These are phyloP conservation scores for Huntiella savannae DNA, from an alignment of 2,329 filamentous ascomycete genomes.

Conservation along the genomic window DNA sequence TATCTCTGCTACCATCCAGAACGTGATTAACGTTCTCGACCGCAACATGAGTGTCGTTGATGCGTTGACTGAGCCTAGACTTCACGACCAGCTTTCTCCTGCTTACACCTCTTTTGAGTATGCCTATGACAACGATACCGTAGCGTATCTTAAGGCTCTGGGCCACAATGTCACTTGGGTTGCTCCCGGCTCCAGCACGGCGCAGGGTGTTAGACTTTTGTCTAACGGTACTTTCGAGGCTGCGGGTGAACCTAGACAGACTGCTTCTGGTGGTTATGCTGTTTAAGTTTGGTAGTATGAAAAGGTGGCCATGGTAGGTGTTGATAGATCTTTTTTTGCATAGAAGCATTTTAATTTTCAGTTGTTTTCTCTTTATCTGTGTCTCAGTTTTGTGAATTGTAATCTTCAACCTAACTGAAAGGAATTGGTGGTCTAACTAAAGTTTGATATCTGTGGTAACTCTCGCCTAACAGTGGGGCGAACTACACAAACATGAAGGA, in stretches of 20 bases:
- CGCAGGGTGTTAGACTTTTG: slow-evolving; percentile 50
- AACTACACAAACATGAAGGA: no score
- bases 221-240: slow-evolving; percentile 55
- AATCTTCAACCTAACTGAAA: no score
- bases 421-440: no score
- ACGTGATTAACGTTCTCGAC: slow-evolving; percentile 56
- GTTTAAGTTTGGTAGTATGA: slow-evolving; percentile 17
- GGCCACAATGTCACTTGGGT: slow-evolving; percentile 64
- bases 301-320: no score
- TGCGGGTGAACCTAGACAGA: slow-evolving; percentile 63
- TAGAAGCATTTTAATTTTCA: background rate
- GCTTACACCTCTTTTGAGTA: slow-evolving; percentile 52
- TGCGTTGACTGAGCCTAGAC: slow-evolving; percentile 46
- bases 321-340: background rate
- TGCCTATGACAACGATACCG: slow-evolving; percentile 48
- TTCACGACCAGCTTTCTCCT: slow-evolving; percentile 72
- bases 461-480: no score
- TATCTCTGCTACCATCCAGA: slow-evolving; percentile 66
- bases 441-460: no score
- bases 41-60: slow-evolving; percentile 37
- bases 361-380: background rate
- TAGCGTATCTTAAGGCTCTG: slow-evolving; percentile 42
- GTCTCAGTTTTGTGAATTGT: background rate
- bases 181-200: slow-evolving; percentile 44
- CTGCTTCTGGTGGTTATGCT: slow-evolving; percentile 47